Base-by-base conservation (phyloP, 495 filamentous ascomycete genomes). In the Neurospora sp. region DNA sequence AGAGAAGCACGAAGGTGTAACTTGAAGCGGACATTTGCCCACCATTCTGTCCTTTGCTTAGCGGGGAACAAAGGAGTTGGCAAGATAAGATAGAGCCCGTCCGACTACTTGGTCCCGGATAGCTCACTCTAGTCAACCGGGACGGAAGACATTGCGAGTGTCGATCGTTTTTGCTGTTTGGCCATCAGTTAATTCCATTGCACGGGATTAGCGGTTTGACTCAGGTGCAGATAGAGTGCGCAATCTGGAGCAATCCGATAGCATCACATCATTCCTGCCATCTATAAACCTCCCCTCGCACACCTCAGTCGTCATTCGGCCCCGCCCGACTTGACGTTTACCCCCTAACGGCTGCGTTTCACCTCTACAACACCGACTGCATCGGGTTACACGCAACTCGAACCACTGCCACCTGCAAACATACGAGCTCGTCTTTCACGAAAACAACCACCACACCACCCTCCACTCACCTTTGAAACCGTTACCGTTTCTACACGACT, bases 381-480 rank as follows among this genome's bases (percentile, higher is more conserved):
- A 70, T 59, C 74, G 71, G 35, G 69, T 40, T 69, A 42, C 70
- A 14, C 71, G 44, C 46, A 69, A 69, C 78, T 79, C 78, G 77
- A 77, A 78, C 79, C 72, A 81, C 72, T 62, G 20, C 77, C 66
- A 59, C 69, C 44, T 59, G 44, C 69, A 75, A 79, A 81, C 79
- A 74, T 81, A 78, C 79, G 78, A 81, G 71, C 69, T 66, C 54
- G 27, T 66, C 54, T 66, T 66, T 66, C 27, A 66, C 54, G 54
- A 66, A 66, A 66, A 66, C 27, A 66, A 66, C 54, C 8, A 66
- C 54, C 54, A 27, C 54, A 66, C 54, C 54, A 66, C 27, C 48
- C 54, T 66, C 31, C 54, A 18, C 54, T 66, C 54, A 66, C 27
- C 54, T 66, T 66, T 14, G 31, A 35, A 66, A 66, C 54, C 14